phyloP scores from a whole-genome alignment of 2,329 filamentous ascomycete species.

The Fusarium anthophilum region DNA sequence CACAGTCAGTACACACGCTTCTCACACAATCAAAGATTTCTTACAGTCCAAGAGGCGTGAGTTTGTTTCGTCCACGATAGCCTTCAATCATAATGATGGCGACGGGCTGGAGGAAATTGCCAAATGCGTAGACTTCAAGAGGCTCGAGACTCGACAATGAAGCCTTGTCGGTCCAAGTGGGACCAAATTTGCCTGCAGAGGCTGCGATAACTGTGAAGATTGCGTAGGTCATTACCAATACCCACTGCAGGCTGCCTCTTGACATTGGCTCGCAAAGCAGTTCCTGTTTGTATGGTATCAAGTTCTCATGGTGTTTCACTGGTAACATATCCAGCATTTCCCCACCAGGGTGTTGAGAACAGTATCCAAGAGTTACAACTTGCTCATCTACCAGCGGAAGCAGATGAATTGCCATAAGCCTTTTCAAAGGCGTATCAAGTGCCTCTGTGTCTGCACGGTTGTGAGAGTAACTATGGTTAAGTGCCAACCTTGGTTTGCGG shows the following conservation, averaged over 20 bases:
- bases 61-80: background rate
- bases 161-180: background rate
- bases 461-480: background rate
- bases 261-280: background rate
- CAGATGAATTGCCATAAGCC: background rate
- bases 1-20: background rate
- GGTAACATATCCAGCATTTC: background rate
- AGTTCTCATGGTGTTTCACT: background rate
- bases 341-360: background rate
- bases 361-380: background rate
- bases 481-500: background rate
- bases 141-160: background rate
- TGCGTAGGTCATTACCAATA: background rate
- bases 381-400: background rate
- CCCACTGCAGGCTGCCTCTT: background rate
- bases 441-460: background rate
- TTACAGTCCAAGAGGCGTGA: background rate
- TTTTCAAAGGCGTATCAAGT: background rate
- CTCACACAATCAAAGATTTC: background rate
- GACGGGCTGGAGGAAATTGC: background rate
- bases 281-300: background rate
- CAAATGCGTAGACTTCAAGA: accelerated
- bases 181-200: background rate
- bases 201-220: background rate
- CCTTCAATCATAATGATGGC: background rate